Conservation (phyloP, 2,329 filamentous ascomycete species). For the Penicillium concentricum region DNA sequence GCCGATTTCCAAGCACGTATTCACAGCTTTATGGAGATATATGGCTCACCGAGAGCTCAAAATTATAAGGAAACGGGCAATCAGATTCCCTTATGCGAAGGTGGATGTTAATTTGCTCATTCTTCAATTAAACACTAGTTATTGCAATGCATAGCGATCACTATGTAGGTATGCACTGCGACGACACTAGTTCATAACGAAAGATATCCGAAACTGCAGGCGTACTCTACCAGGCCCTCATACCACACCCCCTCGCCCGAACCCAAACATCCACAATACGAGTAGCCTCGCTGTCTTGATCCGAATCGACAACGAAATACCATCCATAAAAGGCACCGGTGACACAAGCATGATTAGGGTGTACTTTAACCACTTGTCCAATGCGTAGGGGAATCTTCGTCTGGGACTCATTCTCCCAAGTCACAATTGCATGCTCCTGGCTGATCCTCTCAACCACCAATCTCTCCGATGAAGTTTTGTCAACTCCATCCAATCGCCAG, state of each 20-base stretch:
- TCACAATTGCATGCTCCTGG: constrained; percentile 75
- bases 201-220: background rate
- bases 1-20: too few species aligned
- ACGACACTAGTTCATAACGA: background rate
- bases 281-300: constrained; percentile 52
- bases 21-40: too few species aligned
- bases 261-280: constrained; percentile 74
- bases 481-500: constrained; percentile 50
- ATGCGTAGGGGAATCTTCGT: constrained; percentile 52
- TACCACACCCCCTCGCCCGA: constrained; percentile 35
- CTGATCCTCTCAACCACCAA: constrained; percentile 72
- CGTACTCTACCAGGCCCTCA: constrained; percentile 1
- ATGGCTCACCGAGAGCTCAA: too few species aligned
- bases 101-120: too few species aligned
- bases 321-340: constrained; percentile 68
- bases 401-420: constrained; percentile 51
- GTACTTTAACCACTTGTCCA: constrained; percentile 68
- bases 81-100: too few species aligned
- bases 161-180: background rate
- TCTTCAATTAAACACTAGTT: too few species aligned
- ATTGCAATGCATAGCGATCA: too few species aligned
- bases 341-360: constrained; percentile 81
- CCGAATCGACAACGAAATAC: constrained; percentile 72
- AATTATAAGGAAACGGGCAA: too few species aligned
- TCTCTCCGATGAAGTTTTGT: constrained; percentile 41